Evolutionary conservation across 139 green algal genomes (phyloP), one percentile per base, ranked within the genome.

Genomic region (Auxenochlorella pyrenoidosa): DNA sequence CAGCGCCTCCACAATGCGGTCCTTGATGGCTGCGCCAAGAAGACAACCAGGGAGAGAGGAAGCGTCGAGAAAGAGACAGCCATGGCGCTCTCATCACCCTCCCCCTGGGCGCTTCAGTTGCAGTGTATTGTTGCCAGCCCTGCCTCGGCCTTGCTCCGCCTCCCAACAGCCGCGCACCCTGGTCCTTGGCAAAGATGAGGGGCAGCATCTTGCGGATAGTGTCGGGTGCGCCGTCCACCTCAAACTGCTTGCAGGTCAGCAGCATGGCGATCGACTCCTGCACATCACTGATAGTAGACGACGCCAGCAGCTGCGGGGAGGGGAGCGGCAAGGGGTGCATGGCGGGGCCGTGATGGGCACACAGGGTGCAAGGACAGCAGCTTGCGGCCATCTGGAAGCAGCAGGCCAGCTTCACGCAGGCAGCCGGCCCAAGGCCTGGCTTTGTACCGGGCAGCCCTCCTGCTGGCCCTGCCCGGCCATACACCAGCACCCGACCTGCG

Each of bases 141-240:
- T 24, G 18, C 54, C 18, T 22, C 54, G 2, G 54, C 15, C 13
- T 2, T 63, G 54, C 2, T 24, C 15, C 54, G 18, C 54, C 54
- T 58, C 54, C 54, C 12, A 4, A 13, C 54, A 24, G 18, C 58
- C 30, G 34, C 70, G 40, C 75, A 88, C 88, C 88, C 80, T 94
- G 90, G 76, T 98, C 95, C 32, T 89, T 87, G 30, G 91, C 94
- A 90, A 98, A 98, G 22, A 98, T 90, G 44, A 99, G 94, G 6
- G 96, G 94, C 88, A 98, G 95, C 90, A 96, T 97, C 54, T 89
- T 91, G 44, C 94, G 90, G 82, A 95, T 90, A 3, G 92, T 89
- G 21, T 79, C 85, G 30, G 83, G 73, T 0, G 91, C 85, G 44
- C 91, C 93, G 40, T 87, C 79, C 75, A 97, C 80, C 80, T 92